Conservation (phyloP, 2,329 filamentous ascomycete species). For the Colletotrichum liriopes region DNA sequence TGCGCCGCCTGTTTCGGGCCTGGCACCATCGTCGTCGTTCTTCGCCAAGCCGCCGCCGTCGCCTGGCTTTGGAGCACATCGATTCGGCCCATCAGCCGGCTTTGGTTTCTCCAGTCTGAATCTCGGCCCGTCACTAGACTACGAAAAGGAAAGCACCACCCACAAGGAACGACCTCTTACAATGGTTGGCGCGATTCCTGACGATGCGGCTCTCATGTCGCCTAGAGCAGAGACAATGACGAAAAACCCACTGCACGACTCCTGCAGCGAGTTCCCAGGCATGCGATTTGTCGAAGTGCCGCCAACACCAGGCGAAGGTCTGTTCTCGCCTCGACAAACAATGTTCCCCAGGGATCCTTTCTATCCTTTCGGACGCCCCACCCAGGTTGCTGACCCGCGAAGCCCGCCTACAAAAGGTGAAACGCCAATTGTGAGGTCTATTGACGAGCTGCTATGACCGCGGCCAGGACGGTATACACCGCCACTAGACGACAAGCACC, state of each 20-base stretch:
- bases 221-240: constrained; percentile 83
- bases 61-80: constrained; percentile 61
- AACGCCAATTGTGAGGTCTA: constrained; percentile 82
- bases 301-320: constrained; percentile 65
- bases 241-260: constrained; percentile 73
- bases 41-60: constrained; percentile 60
- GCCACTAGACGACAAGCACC: constrained; percentile 31
- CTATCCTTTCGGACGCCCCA: constrained; percentile 66
- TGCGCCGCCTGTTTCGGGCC: constrained; percentile 50
- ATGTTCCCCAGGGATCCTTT: constrained; percentile 70
- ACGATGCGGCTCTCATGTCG: constrained; percentile 75
- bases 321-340: constrained; percentile 68
- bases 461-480: constrained; percentile 26
- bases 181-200: constrained; percentile 54
- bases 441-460: constrained; percentile 80
- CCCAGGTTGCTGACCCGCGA: constrained; percentile 75
- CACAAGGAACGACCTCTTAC: constrained; percentile 55
- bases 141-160: constrained; percentile 45
- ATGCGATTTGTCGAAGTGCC: constrained; percentile 69
- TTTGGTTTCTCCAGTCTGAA: constrained; percentile 61
- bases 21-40: constrained; percentile 48
- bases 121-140: constrained; percentile 46
- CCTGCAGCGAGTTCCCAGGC: constrained; percentile 59
- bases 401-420: constrained; percentile 83
- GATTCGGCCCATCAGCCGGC: constrained; percentile 56